phyloP scores from a whole-genome alignment of 2,329 filamentous ascomycete genomes.

The Xylariales sp. region DNA sequence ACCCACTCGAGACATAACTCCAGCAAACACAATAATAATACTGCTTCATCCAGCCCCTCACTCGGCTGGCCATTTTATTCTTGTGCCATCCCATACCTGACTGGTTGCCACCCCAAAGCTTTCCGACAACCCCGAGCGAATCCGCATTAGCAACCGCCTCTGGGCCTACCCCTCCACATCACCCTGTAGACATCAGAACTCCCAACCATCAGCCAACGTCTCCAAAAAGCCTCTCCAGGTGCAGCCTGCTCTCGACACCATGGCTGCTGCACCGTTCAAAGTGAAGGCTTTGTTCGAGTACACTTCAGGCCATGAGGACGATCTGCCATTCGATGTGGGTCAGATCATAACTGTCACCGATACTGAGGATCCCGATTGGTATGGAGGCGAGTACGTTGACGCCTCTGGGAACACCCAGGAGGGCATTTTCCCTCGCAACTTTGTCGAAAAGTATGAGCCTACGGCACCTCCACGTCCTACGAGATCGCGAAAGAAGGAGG shows the following conservation, averaged over 20 bases:
- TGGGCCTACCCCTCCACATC: no score
- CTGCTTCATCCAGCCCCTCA: no score
- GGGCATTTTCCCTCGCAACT: constrained; percentile 93
- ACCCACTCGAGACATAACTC: no score
- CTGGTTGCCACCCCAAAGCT: no score
- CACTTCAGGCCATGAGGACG: constrained; percentile 86
- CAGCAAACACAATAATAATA: no score
- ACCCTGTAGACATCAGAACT: no score
- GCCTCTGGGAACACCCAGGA: constrained; percentile 68
- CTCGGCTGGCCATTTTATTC: no score
- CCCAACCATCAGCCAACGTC: no score
- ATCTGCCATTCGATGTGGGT: constrained; percentile 78
- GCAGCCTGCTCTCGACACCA: constrained; percentile 34
- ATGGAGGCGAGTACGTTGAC: constrained; percentile 81
- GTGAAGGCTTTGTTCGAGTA: constrained; percentile 98
- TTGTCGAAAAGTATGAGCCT: constrained; percentile 94
- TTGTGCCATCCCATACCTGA: no score
- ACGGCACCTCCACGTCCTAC: constrained; percentile 81
- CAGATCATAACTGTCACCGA: constrained; percentile 94
- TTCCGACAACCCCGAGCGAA: no score
- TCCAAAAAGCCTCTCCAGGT: no score
- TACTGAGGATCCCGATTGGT: constrained; percentile 92
- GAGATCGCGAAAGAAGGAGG: constrained; percentile 68
- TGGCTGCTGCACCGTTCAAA: constrained; percentile 74
- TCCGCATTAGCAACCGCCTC: no score